phyloP scores from a whole-genome alignment of 2,329 filamentous ascomycete species.

The Epichloe festucae region DNA sequence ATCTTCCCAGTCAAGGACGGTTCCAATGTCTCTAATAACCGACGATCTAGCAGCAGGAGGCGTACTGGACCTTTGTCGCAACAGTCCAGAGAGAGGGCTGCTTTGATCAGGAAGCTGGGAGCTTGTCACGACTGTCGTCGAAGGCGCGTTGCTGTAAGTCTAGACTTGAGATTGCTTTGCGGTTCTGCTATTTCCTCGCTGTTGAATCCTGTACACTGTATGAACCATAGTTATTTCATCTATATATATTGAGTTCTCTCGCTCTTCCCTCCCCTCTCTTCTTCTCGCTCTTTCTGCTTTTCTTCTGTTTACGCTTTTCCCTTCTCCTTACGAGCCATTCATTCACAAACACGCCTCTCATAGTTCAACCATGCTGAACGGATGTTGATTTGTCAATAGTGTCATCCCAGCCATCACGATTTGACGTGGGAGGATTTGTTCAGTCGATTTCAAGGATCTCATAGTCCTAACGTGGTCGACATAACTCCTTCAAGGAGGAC shows the following conservation, averaged over 20 bases:
- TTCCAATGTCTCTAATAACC: conserved; percentile 37
- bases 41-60: conserved; percentile 43
- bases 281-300: not conserved
- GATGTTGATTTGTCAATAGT: conserved; percentile 23
- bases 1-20: conserved; percentile 45
- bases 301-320: too few relatives aligned
- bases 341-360: not conserved
- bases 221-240: too few relatives aligned
- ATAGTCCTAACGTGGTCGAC: conserved; percentile 38
- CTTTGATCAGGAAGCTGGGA: conserved; percentile 45
- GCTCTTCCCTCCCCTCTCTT: not conserved
- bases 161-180: not conserved
- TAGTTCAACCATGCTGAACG: not conserved
- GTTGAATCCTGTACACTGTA: too few relatives aligned
- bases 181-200: not conserved
- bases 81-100: conserved; percentile 45
- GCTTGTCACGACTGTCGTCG: conserved; percentile 43
- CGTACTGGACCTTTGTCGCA: conserved; percentile 46
- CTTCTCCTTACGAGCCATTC: too few relatives aligned
- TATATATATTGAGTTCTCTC: not conserved
- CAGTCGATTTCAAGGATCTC: conserved; percentile 38
- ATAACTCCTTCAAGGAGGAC: conserved; percentile 29
- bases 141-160: conserved; percentile 45
- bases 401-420: conserved; percentile 45
- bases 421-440: conserved; percentile 49